Base-by-base conservation (phyloP, 345 rosid species). In the Hevea brasiliensis region DNA sequence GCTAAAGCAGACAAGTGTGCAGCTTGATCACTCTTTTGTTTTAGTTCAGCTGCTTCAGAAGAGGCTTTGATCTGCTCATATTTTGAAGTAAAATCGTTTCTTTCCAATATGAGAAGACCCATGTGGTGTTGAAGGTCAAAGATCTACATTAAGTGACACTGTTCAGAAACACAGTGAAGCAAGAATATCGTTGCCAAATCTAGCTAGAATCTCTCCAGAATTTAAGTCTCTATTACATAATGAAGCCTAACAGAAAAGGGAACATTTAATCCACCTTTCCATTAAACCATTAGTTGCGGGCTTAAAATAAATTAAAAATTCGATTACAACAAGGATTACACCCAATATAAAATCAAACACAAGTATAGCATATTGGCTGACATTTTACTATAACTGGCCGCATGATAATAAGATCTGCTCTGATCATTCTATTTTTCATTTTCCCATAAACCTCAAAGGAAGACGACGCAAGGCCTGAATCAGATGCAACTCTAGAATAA, bases 51-150 rank as follows among this genome's bases (percentile, higher is more conserved):
- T 67, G 90, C 85, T 76, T 90, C 96, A 15, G 86, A 82, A 74
- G 97, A 84, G 15, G 91, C 82, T 71, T 88, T 89, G 76, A 86
- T 69, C 74, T 89, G 89, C 75, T 93, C 98, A 9, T 83, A 80
- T 68, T 84, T 89, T 26, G 87, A 74, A 60, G 76, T 47, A 70
- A 89, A 73, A 77, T 95, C 89, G 73, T 92, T 89, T 61, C 84
- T 90, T 74, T 91, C 98, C 88, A 91, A 51, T 61, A 91, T 72
- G 58, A 95, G 87, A 77, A 95, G 94, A 66, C 98, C 98, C 98
- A 95, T 92, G 58, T 90, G 94, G 81, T 95, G 96, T 83, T 89
- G 98, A 79, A 89, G 89, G 69, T 92, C 98, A 88, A 82, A 91
- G 67, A 91, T 83, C 98, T 94, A 54, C 74, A 85, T 44, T n/a